Conservation (phyloP, 495 filamentous ascomycete genomes). For the Zalerion maritima region DNA sequence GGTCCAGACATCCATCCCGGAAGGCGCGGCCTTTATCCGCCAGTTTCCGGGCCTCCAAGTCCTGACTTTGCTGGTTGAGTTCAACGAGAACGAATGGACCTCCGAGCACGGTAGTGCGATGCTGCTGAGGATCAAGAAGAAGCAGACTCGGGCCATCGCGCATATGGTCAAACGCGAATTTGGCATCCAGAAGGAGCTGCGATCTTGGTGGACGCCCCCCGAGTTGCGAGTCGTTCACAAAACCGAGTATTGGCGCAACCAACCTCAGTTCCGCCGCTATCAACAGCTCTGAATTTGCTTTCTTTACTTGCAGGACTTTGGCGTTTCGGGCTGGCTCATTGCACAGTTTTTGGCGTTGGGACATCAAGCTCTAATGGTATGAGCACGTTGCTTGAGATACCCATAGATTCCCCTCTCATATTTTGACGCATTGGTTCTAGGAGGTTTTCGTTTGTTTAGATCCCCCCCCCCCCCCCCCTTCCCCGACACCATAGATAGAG, state of each 20-base stretch:
- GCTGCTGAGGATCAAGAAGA: neutral
- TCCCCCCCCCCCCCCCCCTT: too few species aligned
- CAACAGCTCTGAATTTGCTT: neutral
- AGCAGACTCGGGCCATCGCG: neutral
- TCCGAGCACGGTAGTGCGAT: neutral
- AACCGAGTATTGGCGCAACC: neutral
- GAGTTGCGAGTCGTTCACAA: neutral
- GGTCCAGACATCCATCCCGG: neutral
- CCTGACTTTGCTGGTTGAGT: neutral
- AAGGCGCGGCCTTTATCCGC: constrained; percentile 1
- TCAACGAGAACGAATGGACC: neutral
- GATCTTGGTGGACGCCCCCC: neutral
- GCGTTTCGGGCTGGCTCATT: neutral
- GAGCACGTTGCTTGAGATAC: neutral
- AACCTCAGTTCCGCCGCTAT: neutral
- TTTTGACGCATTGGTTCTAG: neutral
- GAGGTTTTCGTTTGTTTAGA: too few species aligned
- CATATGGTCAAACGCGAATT: neutral
- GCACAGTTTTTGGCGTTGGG: constrained; percentile 1
- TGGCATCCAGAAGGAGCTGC: neutral
- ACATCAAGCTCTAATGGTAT: neutral
- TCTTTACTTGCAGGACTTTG: neutral
- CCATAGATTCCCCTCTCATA: neutral
- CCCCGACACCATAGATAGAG: too few species aligned
- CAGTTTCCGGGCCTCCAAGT: neutral